Evolutionary conservation across 208 protist species (phyloP).

Genomic region (Endotrypanum monterogeii): DNA sequence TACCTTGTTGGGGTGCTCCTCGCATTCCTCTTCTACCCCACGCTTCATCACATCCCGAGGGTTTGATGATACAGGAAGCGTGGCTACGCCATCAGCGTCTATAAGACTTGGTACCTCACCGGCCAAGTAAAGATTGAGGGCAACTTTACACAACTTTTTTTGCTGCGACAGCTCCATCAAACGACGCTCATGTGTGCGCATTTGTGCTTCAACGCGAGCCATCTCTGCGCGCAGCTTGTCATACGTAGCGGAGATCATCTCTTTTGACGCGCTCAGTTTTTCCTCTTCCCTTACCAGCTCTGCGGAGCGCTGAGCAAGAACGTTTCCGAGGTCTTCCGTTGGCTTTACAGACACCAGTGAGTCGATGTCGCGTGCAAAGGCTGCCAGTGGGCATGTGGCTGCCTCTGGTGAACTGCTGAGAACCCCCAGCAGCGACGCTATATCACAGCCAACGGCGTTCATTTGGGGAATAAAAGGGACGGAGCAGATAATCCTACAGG

Average conservation of each 20-base stretch:
- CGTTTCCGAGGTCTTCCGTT: constrained; percentile 47
- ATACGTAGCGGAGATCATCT: constrained; percentile 54
- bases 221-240: constrained; percentile 85
- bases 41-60: constrained; percentile 29
- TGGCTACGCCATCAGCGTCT: constrained; percentile 23
- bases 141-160: constrained; percentile 75
- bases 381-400: constrained; percentile 54
- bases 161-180: constrained; percentile 63
- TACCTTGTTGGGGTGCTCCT: constrained; percentile 35
- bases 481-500: neutral
- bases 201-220: constrained; percentile 77
- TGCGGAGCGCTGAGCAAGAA: constrained; percentile 60
- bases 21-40: constrained; percentile 36
- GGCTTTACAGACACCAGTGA: constrained; percentile 19
- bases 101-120: constrained; percentile 57
- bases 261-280: constrained; percentile 46
- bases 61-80: constrained; percentile 9
- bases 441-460: constrained; percentile 42
- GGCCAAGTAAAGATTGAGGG: constrained; percentile 70
- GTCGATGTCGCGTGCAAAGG: constrained; percentile 61
- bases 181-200: constrained; percentile 60
- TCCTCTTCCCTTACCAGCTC: constrained; percentile 75
- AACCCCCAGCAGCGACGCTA: constrained; percentile 64
- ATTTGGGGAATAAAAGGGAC: neutral
- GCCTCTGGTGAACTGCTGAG: constrained; percentile 57